Evolutionary conservation across 495 filamentous ascomycete species (phyloP), one percentile per base, ranked within the genome.

Genomic region (Penicillium cataractarum): DNA sequence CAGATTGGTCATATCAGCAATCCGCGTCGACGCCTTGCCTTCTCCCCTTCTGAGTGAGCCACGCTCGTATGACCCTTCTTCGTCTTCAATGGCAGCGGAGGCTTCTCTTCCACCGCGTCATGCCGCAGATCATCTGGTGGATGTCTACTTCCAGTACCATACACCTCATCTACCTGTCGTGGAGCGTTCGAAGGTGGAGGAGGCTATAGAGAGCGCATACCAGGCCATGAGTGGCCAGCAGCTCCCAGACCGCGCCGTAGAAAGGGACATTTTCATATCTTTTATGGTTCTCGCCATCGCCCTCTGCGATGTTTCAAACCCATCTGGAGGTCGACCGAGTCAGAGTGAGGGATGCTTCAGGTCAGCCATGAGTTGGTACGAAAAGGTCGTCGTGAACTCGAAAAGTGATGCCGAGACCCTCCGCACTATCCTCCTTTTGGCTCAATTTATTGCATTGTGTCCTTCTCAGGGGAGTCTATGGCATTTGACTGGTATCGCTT

Each of bases 271-370:
- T 19, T 59, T 59, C 44, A 51, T 51, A 3, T n/a, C 29, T 12
- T 59, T 21, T 19, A 59, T 59, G 31, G 21, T 59, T 22, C 32
- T 59, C 27, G 57, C 57, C 6, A 59, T 59, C 19, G 57, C 42
- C 44, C 57, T 59, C 15, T 59, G 42, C 32, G 44, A 51, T 39
- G 29, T 59, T 33, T 51, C 57, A 24, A 59, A 24, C 44, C 27
- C 42, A 33, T 50, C 31, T 13, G 57, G 57, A 17, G 31, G 31
- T 59, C 57, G 57, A 13, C 57, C 57, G 37, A 19, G 15, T 13
- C 57, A 59, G n/a, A 59, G 57, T 22, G 44, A 59, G 44, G 57
- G 57, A n/a, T 59, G 57, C 57, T 59, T 59, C 44, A 32, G 32
- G 12, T 50, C 57, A 33, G 57, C 57, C 29, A 50, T 59, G 3